Conservation (phyloP, 2,329 filamentous ascomycete genomes). For the Ustulina deusta region DNA sequence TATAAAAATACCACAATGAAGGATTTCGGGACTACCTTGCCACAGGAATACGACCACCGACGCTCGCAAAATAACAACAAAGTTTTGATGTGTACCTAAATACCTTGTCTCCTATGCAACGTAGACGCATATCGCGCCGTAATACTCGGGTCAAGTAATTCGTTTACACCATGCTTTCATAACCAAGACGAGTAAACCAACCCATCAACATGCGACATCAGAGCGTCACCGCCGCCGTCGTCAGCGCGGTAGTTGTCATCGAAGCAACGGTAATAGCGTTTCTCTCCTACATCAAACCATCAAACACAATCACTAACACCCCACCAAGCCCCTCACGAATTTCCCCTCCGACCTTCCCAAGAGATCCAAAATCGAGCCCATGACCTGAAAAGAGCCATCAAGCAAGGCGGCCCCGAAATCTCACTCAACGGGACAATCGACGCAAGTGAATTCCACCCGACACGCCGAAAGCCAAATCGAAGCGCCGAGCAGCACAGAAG, state of each 20-base stretch:
- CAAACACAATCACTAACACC: not conserved
- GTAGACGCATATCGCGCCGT: no score
- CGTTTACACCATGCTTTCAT: not conserved
- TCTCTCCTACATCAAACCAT: not conserved
- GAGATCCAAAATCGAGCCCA: constrained; percentile 30
- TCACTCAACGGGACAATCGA: constrained; percentile 14
- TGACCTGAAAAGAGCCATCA: constrained; percentile 33
- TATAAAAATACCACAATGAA: no score
- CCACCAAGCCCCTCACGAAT: not conserved
- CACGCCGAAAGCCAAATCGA: not conserved
- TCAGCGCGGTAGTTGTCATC: not conserved
- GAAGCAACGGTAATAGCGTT: not conserved
- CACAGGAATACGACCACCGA: no score
- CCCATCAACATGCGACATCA: constrained; percentile 1
- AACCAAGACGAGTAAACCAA: not conserved
- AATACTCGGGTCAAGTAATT: no score
- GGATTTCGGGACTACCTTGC: no score
- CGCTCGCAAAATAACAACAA: no score
- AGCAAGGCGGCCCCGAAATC: constrained; percentile 18
- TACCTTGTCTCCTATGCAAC: no score
- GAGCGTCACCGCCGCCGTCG: not conserved
- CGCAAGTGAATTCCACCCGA: not conserved
- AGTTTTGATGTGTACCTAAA: no score
- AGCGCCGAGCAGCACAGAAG: not conserved
- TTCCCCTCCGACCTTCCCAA: not conserved